Percentiles rank a stretch among this genome's conserved stretches.
phyloP scores from a whole-genome alignment of 192 early-diverging fungal species.

The Glomus cerebriforme region DNA sequence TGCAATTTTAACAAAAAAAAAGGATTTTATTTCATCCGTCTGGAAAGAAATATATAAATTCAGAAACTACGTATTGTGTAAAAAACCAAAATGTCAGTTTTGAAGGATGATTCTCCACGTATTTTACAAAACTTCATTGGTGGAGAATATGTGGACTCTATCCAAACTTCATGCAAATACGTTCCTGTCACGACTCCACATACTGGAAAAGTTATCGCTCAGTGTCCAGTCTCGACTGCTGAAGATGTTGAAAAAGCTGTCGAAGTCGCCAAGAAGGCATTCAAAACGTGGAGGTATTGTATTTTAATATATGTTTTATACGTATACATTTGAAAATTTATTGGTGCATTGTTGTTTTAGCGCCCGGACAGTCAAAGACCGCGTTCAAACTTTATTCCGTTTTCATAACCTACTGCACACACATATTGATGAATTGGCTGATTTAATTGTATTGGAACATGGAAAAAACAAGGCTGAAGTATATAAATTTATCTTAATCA shows the following conservation, averaged over 20 bases:
- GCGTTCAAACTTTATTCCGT: conserved; percentile 61
- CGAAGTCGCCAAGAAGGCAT: conserved; percentile 55
- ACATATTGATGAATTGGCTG: conserved; percentile 67
- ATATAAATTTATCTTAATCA: not conserved
- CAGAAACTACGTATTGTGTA: too few relatives aligned
- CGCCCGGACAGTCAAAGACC: conserved; percentile 67
- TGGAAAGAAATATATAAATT: too few relatives aligned
- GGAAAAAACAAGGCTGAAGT: conserved; percentile 74
- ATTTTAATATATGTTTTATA: conserved; percentile 17
- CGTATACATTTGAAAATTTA: not conserved
- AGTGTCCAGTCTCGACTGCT: conserved; percentile 59
- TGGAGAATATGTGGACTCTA: conserved; percentile 36
- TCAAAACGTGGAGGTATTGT: conserved; percentile 54
- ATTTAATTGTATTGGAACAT: conserved; percentile 74
- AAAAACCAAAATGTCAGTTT: not conserved
- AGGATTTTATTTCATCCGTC: too few relatives aligned
- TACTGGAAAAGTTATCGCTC: conserved; percentile 62
- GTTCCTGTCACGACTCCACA: conserved; percentile 67
- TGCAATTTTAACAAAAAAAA: too few relatives aligned
- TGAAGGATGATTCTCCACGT: conserved; percentile 32
- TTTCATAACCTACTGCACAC: conserved; percentile 59
- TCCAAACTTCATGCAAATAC: conserved; percentile 28
- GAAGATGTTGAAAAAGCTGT: conserved; percentile 66
- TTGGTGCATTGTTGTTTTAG: not conserved
- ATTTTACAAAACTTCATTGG: conserved; percentile 42